Evolutionary conservation across 148 eudicot species (phyloP).

Genomic region (Pharnaceum exiguum): DNA sequence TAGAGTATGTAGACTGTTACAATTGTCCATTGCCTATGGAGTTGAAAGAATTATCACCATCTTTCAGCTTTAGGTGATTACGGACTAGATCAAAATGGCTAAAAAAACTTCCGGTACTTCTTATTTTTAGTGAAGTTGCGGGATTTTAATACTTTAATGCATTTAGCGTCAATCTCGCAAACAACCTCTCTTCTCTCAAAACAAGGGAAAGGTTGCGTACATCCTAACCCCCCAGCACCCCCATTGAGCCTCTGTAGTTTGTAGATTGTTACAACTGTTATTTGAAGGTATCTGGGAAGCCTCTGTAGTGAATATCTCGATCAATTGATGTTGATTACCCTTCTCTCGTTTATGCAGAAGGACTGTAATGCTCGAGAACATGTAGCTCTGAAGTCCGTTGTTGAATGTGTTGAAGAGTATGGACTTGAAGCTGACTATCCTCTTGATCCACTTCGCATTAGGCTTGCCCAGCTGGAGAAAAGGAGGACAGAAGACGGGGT

Average conservation of each 20-base stretch:
- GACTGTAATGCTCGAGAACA: slow-evolving; percentile 48
- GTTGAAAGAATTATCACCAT: too few relatives aligned
- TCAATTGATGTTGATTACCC: background rate
- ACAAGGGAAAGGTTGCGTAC: too few relatives aligned
- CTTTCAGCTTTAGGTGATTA: too few relatives aligned
- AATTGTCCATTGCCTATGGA: background rate
- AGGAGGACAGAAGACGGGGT: slow-evolving; percentile 34
- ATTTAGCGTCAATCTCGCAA: too few relatives aligned
- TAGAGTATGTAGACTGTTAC: background rate
- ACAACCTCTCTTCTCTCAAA: too few relatives aligned
- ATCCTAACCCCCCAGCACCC: too few relatives aligned
- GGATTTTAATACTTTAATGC: too few relatives aligned
- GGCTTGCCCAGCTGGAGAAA: slow-evolving; percentile 50
- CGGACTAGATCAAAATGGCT: too few relatives aligned
- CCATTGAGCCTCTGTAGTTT: too few relatives aligned
- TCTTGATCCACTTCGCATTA: slow-evolving; percentile 48
- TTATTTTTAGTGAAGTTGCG: too few relatives aligned
- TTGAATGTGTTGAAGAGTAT: slow-evolving; percentile 37
- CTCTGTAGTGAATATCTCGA: background rate
- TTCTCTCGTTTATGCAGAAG: slow-evolving; percentile 21
- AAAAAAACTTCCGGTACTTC: too few relatives aligned
- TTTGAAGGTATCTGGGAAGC: too few relatives aligned
- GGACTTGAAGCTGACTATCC: slow-evolving; percentile 48
- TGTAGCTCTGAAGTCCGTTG: slow-evolving; percentile 39
- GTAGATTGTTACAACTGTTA: background rate